Evolutionary conservation across 441 rosid species (phyloP), one percentile per base, ranked within the genome.

Genomic region (Macaranga tanarius): DNA sequence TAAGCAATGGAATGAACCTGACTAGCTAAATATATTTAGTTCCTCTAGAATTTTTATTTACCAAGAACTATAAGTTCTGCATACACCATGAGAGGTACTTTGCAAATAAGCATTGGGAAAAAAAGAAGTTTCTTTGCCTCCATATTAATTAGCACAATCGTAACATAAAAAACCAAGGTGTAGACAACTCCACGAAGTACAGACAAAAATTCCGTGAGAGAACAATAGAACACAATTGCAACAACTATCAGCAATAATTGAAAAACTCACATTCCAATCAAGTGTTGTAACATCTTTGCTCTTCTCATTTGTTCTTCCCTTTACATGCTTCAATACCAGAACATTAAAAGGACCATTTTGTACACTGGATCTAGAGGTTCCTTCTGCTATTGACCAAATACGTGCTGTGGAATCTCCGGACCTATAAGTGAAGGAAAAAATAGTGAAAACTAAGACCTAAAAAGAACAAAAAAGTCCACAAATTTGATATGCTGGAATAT

Each of bases 361-460:
- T 17, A 73, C 72, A 74, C 83, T 86, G 73, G 94, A 80, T 77
- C 77, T 87, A 73, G 82, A 73, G 58, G 80, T 50, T 25, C 88
- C 91, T 73, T 90, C 93, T 2, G 92, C 81, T 76, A 95, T 88
- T 65, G 81, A 79, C 99, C 99, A 95, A 73, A 95, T 92, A 11
- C 99, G 97, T 68, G 99, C 99, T 65, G 97, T 92, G 23, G 97
- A 92, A 81, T 96, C 99, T 73, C 99, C 99, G 71, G 99, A 96
- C 73, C 99, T 93, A 73, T 40, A 67, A 76, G 56, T 74, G 38
- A 40, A 26, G 59, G 69, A 38, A 65, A 73, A 38, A 38, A 55
- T 28, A 34, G 67, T 65, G 15, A 70, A 73, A 22, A 17, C 23
- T 59, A 28, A 68, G 65, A 42, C 54, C 23, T 64, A 51, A 51